Base-by-base conservation (phyloP, 1,284 basidiomycete species). In the Chalciporus sp. region DNA sequence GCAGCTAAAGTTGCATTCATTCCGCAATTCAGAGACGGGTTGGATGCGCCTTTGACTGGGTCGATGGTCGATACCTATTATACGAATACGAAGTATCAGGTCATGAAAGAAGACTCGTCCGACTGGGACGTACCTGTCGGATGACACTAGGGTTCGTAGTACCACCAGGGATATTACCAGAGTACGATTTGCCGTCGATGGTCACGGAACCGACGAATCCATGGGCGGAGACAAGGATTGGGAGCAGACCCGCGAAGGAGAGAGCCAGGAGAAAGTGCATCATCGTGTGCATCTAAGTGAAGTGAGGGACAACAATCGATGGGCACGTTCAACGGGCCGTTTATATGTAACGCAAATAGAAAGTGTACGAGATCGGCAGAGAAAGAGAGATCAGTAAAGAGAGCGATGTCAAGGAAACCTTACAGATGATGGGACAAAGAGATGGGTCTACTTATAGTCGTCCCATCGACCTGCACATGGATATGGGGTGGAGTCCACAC, bases 11-110 rank as follows among this genome's bases (percentile, higher is more conserved):
- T 65, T 16, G 79, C 76, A 49, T 72, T 68, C 58, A 66, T 68
- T 44, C 79, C 78, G 55, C 79, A 80, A 52, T 70, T 72, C 4
- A 79, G 48, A 49, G 69, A 69, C 16, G 66, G 61, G 63, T 75
- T 75, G 14, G 54, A 64, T 3, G 75, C 52, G 49, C 74, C 75
- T 55, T 76, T 76, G 53, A 79, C 76, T 3, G 79, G 79, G 44
- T 62, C 60, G 49, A 72, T 69, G 31, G 59, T 67, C 42, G 64
- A 75, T 53, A 68, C 45, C 67, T 67, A 40, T 4, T 26, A 17
- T 29, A 33, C 10, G 6, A 31, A 42, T 47, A 41, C 4, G 23
- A 47, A 37, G 53, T 39, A 51, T 44, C 23, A 45, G 44, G n/a
- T 14, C 33, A 4, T 11, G 23, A 37, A 11, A 1, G 23, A 16